Percentiles rank a stretch among this genome's conserved stretches.
Conservation (phyloP, 2,329 filamentous ascomycete species). For the Chaetothyriales sp. region DNA sequence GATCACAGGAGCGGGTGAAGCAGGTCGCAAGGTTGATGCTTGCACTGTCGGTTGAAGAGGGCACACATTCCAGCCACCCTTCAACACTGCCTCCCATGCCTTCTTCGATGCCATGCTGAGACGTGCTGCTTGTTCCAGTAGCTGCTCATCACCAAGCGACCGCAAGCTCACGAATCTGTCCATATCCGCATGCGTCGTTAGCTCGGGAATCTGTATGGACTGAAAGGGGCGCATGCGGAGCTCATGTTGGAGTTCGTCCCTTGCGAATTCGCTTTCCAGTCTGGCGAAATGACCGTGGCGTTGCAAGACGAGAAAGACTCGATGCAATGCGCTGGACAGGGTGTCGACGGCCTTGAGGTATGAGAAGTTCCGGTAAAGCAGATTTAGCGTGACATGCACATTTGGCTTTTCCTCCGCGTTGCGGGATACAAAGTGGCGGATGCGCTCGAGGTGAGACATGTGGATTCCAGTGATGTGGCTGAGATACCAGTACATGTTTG, state of each 20-base stretch:
- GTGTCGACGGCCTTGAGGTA: conserved; percentile 50
- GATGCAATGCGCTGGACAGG: conserved; percentile 38
- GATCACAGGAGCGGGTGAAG: conserved; percentile 26
- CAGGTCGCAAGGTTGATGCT: not conserved
- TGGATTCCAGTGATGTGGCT: conserved; percentile 58
- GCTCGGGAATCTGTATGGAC: conserved; percentile 51
- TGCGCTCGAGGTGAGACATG: conserved; percentile 56
- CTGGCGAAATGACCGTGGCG: conserved; percentile 37
- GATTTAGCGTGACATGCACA: conserved; percentile 19
- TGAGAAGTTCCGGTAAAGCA: conserved; percentile 46
- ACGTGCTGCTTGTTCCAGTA: conserved; percentile 28
- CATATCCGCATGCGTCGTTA: conserved; percentile 53
- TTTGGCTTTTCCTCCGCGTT: conserved; percentile 17
- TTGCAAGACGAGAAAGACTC: conserved; percentile 53
- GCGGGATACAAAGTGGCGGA: conserved; percentile 48
- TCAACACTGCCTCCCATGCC: conserved; percentile 30
- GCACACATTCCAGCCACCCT: conserved; percentile 23
- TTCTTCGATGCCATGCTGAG: conserved; percentile 29
- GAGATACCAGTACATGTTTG: conserved; percentile 84
- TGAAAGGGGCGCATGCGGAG: conserved; percentile 78
- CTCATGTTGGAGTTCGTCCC: conserved; percentile 58
- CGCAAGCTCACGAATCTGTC: conserved; percentile 29
- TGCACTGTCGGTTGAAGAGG: conserved; percentile 8
- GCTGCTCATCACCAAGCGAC: conserved; percentile 28
- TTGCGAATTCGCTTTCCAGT: conserved; percentile 39